phyloP scores from a whole-genome alignment of 2,329 filamentous ascomycete species.

The Parastagonospora avenae region DNA sequence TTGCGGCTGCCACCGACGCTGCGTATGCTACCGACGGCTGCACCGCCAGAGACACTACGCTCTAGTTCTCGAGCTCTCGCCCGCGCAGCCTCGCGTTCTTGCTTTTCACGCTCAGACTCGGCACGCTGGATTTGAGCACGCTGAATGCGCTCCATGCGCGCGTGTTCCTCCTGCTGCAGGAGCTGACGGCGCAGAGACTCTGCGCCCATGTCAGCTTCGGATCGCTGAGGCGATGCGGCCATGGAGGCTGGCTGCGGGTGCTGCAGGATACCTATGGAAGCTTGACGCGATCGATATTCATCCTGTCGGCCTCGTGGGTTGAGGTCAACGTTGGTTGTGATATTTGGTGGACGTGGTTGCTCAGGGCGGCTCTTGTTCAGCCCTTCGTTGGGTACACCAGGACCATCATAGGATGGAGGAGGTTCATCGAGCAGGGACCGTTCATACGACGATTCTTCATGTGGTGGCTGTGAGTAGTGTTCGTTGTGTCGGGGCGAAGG shows the following conservation, averaged over 20 bases:
- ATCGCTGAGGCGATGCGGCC: constrained; percentile 45
- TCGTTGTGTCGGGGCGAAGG: constrained; percentile 11
- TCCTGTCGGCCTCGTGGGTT: constrained; percentile 17
- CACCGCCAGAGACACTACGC: constrained; percentile 40
- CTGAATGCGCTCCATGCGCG: constrained; percentile 38
- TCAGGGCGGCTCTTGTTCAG: constrained; percentile 39
- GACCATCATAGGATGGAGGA: constrained; percentile 42
- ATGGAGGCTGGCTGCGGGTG: constrained; percentile 47
- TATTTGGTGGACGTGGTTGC: constrained; percentile 36
- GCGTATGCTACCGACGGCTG: constrained; percentile 38
- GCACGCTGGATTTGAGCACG: constrained; percentile 33
- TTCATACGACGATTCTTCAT: constrained; percentile 23
- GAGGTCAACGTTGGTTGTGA: constrained; percentile 25
- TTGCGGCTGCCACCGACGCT: constrained; percentile 36
- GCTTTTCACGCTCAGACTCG: constrained; percentile 29
- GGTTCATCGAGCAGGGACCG: constrained; percentile 34
- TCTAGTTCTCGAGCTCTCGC: constrained; percentile 42
- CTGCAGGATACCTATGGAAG: constrained; percentile 41
- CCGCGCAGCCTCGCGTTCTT: constrained; percentile 36
- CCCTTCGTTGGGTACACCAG: constrained; percentile 33
- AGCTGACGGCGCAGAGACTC: constrained; percentile 43
- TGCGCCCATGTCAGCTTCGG: constrained; percentile 44
- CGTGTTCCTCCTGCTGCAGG: constrained; percentile 40
- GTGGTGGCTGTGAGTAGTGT: constrained; percentile 7
- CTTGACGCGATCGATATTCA: constrained; percentile 35